Percentiles rank a stretch among this genome's conserved stretches.
Conservation (phyloP, 768 basidiomycete genomes). For the Hysterangium stoloniferum region DNA sequence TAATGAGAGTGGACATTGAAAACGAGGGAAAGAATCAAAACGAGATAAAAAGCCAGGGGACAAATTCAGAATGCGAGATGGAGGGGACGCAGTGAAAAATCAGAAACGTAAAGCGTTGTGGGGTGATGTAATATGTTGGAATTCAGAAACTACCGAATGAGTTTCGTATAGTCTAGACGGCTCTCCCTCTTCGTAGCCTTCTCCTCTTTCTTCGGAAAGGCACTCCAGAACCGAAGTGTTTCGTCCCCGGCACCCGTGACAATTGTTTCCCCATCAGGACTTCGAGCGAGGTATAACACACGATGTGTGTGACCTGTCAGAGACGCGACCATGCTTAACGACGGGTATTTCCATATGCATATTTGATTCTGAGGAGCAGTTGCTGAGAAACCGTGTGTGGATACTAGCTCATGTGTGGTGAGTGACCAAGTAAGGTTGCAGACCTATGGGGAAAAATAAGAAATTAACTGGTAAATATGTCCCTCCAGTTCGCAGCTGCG, state of each 20-base stretch:
- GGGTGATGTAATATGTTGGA: no score
- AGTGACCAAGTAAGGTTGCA: conserved; percentile 96
- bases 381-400: conserved; percentile 94
- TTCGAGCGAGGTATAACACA: conserved; percentile 95
- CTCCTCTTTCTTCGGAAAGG: conserved; percentile 71
- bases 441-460: conserved; percentile 46
- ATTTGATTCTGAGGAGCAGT: conserved; percentile 95
- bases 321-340: conserved; percentile 88
- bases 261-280: conserved; percentile 94
- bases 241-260: conserved; percentile 98
- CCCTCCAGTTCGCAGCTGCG: conserved; percentile 17
- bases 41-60: no score
- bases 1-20: no score
- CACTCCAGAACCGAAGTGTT: conserved; percentile 96
- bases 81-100: no score
- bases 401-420: conserved; percentile 95
- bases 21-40: no score
- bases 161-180: conserved; percentile 37
- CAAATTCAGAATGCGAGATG: no score
- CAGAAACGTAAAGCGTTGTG: no score
- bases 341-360: conserved; percentile 92
- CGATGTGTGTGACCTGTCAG: conserved; percentile 92
- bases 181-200: conserved; percentile 25
- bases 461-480: background rate
- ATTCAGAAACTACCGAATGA: conserved; percentile 24